Evolutionary conservation across 75 land plant species (phyloP).

Genomic region (Picea sitchensis): DNA sequence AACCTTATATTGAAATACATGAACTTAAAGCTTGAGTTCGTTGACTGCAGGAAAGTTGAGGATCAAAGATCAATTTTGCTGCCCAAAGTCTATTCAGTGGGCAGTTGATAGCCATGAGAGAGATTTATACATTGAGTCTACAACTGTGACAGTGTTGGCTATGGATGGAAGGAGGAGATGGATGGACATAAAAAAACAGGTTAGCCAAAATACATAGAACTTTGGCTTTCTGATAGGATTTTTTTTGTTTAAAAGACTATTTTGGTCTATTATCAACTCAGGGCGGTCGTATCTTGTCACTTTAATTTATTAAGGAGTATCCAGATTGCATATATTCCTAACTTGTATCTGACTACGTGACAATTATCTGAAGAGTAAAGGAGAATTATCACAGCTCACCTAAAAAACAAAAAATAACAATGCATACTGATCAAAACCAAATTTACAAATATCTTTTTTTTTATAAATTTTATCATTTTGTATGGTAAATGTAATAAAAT

Average conservation of each 20-base stretch:
- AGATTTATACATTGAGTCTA: conserved; percentile 72
- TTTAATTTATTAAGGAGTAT: neutral
- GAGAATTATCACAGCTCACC: neutral
- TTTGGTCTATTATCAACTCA: neutral
- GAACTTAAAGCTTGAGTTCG: neutral
- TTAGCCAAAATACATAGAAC: conserved; percentile 21
- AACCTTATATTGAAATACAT: neutral
- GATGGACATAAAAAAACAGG: conserved; percentile 87
- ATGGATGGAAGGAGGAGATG: conserved; percentile 98
- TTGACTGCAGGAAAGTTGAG: conserved; percentile 4
- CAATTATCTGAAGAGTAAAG: neutral
- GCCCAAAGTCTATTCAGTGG: conserved; percentile 73
- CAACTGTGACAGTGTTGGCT: conserved; percentile 79
- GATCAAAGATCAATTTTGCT: conserved; percentile 32
- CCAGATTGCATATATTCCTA: neutral
- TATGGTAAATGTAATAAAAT: neutral
- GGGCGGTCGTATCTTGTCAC: neutral
- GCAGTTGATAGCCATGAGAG: conserved; percentile 64
- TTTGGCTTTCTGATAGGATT: neutral
- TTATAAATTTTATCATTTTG: neutral
- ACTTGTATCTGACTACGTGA: neutral
- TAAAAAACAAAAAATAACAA: neutral
- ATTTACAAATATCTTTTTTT: neutral
- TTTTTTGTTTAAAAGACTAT: conserved; percentile 4
- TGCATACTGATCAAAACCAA: neutral